Conservation (phyloP, 108 stramenopile species). For the Pelagomonas calceolata region DNA sequence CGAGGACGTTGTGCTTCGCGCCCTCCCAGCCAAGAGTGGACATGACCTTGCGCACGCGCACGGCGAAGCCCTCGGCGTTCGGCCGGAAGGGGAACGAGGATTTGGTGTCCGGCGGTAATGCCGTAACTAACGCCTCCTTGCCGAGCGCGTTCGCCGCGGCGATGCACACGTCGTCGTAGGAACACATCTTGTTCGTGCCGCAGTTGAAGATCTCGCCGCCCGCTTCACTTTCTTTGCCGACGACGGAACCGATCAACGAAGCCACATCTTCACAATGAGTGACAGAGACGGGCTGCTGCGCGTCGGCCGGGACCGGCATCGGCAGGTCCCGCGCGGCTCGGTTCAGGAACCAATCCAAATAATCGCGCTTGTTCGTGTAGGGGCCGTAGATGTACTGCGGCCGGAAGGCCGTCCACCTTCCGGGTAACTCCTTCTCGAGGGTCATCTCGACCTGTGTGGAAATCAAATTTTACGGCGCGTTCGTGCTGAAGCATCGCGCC, state of each 20-base stretch:
- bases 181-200: slow-evolving; percentile 22
- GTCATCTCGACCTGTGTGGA: no score
- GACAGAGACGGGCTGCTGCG: slow-evolving; percentile 21
- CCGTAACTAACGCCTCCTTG: slow-evolving; percentile 14
- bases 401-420: slow-evolving; percentile 4
- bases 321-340: slow-evolving; percentile 18
- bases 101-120: slow-evolving; percentile 8
- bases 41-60: slow-evolving; percentile 21
- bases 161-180: slow-evolving; percentile 20
- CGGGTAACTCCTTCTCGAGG: slow-evolving; percentile 19
- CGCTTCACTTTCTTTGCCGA: slow-evolving; percentile 9
- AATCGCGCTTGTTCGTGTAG: slow-evolving; percentile 29
- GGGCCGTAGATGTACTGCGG: slow-evolving; percentile 33
- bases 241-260: slow-evolving; percentile 22
- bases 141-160: slow-evolving; percentile 17
- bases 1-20: neutral
- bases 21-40: neutral
- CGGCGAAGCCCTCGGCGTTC: slow-evolving; percentile 21
- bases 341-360: slow-evolving; percentile 30
- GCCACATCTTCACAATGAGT: slow-evolving; percentile 28
- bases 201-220: slow-evolving; percentile 25
- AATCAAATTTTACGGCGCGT: no score
- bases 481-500: no score
- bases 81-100: slow-evolving; percentile 28
- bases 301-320: slow-evolving; percentile 18